phyloP scores from a whole-genome alignment of 257 asterid species.

The Primulina huaijiensis region DNA sequence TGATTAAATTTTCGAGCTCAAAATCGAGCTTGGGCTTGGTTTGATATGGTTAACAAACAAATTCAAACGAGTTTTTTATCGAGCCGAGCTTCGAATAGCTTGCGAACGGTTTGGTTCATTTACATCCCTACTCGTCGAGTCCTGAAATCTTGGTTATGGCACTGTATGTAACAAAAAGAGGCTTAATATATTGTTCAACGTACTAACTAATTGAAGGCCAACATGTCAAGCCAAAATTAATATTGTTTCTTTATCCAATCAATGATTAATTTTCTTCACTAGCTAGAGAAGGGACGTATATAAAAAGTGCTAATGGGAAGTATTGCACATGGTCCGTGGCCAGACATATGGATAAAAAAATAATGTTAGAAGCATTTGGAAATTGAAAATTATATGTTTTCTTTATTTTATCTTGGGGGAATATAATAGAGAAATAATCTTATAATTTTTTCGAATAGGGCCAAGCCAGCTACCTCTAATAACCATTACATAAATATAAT shows the following conservation, averaged over 20 bases:
- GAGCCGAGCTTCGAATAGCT: too few species aligned
- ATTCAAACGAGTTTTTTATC: too few species aligned
- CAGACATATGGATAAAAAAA: conserved; percentile 32
- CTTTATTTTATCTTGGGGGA: conserved; percentile 19
- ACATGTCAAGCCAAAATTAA: conserved; percentile 18
- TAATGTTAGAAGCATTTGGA: not conserved
- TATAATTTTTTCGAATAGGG: conserved; percentile 11
- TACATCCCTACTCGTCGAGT: too few species aligned
- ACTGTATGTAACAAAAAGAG: not conserved
- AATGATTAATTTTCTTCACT: conserved; percentile 15
- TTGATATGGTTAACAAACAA: too few species aligned
- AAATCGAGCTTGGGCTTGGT: too few species aligned
- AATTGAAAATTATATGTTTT: conserved; percentile 10
- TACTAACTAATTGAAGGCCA: conserved; percentile 14
- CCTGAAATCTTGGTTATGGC: too few species aligned
- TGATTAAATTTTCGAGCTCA: too few species aligned
- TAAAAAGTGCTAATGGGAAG: conserved; percentile 32
- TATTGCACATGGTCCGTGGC: conserved; percentile 52
- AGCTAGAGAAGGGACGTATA: conserved; percentile 22
- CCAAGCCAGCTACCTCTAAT: conserved; percentile 36
- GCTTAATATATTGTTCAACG: not conserved
- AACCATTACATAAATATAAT: not conserved
- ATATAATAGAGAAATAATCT: conserved; percentile 37
- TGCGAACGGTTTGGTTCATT: too few species aligned
- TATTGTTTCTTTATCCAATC: conserved; percentile 18